Conservation (phyloP, 164 flowering plant genomes). For the Hamamelis virginiana region DNA sequence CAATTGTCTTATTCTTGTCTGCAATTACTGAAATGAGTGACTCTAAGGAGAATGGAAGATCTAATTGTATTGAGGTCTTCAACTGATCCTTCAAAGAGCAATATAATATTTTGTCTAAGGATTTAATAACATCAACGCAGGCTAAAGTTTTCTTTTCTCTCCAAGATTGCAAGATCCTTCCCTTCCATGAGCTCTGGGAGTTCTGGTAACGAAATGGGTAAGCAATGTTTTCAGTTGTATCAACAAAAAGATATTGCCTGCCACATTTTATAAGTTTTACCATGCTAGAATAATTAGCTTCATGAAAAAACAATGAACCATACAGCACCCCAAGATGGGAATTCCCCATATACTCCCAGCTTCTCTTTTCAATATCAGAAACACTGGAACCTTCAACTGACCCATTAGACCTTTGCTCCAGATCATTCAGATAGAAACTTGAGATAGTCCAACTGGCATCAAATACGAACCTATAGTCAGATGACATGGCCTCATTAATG, state of each 20-base stretch:
- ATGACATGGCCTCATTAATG: constrained; percentile 68
- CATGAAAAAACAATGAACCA: constrained; percentile 62
- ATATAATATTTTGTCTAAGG: constrained; percentile 23
- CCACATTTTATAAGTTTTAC: constrained; percentile 56
- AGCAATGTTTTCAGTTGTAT: constrained; percentile 29
- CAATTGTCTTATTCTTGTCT: constrained; percentile 61
- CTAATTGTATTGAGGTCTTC: constrained; percentile 23
- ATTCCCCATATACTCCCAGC: constrained; percentile 71
- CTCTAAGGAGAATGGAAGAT: constrained; percentile 63
- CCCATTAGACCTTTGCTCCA: constrained; percentile 17
- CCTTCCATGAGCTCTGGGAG: constrained; percentile 36
- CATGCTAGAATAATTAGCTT: constrained; percentile 44
- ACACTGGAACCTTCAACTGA: constrained; percentile 11
- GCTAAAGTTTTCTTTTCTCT: constrained; percentile 36
- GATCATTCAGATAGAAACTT: constrained; percentile 41
- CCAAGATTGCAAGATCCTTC: constrained; percentile 26
- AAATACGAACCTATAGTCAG: constrained; percentile 70
- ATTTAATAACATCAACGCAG: constrained; percentile 35
- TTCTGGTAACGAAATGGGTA: constrained; percentile 26
- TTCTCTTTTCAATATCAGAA: constrained; percentile 29
- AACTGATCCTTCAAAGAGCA: constrained; percentile 34
- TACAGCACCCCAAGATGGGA: constrained; percentile 53
- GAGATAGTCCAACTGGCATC: constrained; percentile 80
- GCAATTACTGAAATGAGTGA: constrained; percentile 52
- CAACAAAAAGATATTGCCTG: constrained; percentile 42